Evolutionary conservation across 352 stramenopile genomes (phyloP).

Genomic region (Globisporangium acanthophoron): DNA sequence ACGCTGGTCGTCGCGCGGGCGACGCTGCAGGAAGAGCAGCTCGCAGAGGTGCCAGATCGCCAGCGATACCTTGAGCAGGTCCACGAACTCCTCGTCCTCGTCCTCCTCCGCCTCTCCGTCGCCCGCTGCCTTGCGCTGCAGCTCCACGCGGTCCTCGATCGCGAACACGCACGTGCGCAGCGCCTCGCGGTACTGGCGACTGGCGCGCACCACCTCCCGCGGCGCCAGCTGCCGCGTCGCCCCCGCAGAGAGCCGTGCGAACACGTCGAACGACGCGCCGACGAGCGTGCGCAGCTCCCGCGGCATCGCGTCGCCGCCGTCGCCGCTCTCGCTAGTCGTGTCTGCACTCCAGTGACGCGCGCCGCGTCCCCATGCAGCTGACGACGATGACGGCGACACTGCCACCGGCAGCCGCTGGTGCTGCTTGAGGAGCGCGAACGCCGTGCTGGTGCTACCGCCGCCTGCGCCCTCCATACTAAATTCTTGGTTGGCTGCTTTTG

Average conservation of each 20-base stretch:
- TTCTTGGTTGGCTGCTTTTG: neutral
- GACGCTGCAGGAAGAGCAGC: constrained; percentile 60
- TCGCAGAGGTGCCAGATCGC: constrained; percentile 79
- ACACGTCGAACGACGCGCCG: constrained; percentile 58
- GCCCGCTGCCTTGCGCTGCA: constrained; percentile 6
- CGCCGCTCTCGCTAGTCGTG: neutral
- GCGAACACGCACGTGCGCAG: constrained; percentile 63
- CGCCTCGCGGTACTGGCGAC: constrained; percentile 66
- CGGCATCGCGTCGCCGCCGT: constrained; percentile 30
- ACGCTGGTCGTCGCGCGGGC: constrained; percentile 39
- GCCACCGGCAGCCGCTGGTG: constrained; percentile 7
- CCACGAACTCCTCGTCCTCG: constrained; percentile 43
- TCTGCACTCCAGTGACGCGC: constrained; percentile 29
- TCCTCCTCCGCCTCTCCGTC: constrained; percentile 10
- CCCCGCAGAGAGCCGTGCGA: constrained; percentile 21
- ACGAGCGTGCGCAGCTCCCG: constrained; percentile 52
- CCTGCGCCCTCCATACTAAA: constrained; percentile 3
- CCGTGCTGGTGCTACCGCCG: neutral
- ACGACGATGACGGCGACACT: constrained; percentile 1
- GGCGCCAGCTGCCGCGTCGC: constrained; percentile 14
- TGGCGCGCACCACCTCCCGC: constrained; percentile 38
- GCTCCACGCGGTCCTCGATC: constrained; percentile 45
- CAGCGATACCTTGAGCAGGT: constrained; percentile 74
- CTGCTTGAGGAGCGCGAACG: constrained; percentile 14
- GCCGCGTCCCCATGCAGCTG: constrained; percentile 45